Conservation (phyloP, 306 rosid species). For the Cyamopsis tetragonoloba region DNA sequence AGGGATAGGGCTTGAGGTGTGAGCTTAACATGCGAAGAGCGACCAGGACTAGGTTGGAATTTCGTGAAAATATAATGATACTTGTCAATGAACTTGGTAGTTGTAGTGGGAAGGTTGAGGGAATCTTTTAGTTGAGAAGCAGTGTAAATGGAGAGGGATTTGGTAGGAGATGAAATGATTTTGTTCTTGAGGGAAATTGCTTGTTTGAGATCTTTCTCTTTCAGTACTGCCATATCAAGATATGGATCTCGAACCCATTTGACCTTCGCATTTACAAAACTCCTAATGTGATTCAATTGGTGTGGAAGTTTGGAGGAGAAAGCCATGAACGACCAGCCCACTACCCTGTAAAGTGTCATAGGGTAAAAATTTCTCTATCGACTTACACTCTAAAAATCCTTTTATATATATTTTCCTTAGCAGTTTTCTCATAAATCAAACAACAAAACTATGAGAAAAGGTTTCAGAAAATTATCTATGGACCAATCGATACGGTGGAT, state of each 20-base stretch:
- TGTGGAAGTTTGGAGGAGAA: conserved; percentile 35
- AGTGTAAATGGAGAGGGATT: conserved; percentile 49
- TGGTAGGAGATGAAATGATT: conserved; percentile 52
- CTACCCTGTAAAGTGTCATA: conserved; percentile 36
- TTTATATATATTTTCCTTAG: not conserved
- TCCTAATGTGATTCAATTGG: conserved; percentile 42
- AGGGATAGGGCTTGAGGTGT: conserved; percentile 50
- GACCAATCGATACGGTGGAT: not conserved
- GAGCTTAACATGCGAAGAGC: conserved; percentile 53
- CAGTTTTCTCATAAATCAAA: not conserved
- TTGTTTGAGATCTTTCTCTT: conserved; percentile 70
- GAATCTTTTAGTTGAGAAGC: conserved; percentile 54
- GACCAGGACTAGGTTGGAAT: conserved; percentile 53
- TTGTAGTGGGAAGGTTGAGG: conserved; percentile 48
- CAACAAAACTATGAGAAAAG: not conserved
- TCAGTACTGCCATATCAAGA: conserved; percentile 61
- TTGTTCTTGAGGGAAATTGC: conserved; percentile 57
- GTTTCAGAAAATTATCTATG: not conserved
- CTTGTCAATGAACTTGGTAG: conserved; percentile 46
- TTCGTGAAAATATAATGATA: conserved; percentile 49
- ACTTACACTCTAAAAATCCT: conserved; percentile 1
- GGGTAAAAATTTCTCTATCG: conserved; percentile 1
- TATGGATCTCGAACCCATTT: conserved; percentile 83
- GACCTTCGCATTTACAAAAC: conserved; percentile 62
- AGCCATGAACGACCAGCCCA: conserved; percentile 44